phyloP scores from a whole-genome alignment of 2,329 filamentous ascomycete species.

The Colletotrichum spinosum region DNA sequence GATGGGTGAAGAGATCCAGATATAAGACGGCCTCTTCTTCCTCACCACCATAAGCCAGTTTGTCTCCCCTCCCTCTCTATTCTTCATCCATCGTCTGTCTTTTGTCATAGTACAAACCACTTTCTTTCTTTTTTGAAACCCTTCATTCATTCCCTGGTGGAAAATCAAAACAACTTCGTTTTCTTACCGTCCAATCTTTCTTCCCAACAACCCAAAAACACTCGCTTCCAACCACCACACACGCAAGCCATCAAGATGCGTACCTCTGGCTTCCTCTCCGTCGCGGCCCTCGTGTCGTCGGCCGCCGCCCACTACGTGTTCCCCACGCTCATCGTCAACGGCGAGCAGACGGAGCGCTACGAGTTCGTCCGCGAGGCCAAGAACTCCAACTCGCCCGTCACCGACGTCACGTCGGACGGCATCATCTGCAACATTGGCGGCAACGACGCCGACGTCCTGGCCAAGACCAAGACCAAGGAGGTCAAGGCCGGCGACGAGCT shows the following conservation, averaged over 20 bases:
- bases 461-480: slow-evolving; percentile 49
- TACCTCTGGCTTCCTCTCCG: slow-evolving; percentile 25
- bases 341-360: slow-evolving; percentile 36
- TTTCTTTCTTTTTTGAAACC: slow-evolving; percentile 30
- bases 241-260: slow-evolving; percentile 23
- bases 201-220: neutral
- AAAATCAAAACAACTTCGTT: slow-evolving; percentile 29
- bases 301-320: slow-evolving; percentile 39
- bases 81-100: slow-evolving; percentile 34
- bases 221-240: slow-evolving; percentile 14
- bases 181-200: slow-evolving; percentile 33
- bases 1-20: slow-evolving; percentile 1
- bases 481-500: slow-evolving; percentile 53
- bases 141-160: slow-evolving; percentile 34
- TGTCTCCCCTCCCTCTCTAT: slow-evolving; percentile 19
- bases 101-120: slow-evolving; percentile 33
- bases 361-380: slow-evolving; percentile 38
- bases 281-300: slow-evolving; percentile 34
- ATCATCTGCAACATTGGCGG: slow-evolving; percentile 55
- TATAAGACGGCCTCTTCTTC: slow-evolving; percentile 31
- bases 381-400: slow-evolving; percentile 51
- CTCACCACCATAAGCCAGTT: neutral
- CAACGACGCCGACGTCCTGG: slow-evolving; percentile 49
- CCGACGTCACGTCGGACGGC: slow-evolving; percentile 50
- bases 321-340: slow-evolving; percentile 39